A percentile compares a stretch with the other conserved stretches of the same genome.
Evolutionary conservation across 2,329 filamentous ascomycete genomes (phyloP).

Genomic region (Blumeria graminis): DNA sequence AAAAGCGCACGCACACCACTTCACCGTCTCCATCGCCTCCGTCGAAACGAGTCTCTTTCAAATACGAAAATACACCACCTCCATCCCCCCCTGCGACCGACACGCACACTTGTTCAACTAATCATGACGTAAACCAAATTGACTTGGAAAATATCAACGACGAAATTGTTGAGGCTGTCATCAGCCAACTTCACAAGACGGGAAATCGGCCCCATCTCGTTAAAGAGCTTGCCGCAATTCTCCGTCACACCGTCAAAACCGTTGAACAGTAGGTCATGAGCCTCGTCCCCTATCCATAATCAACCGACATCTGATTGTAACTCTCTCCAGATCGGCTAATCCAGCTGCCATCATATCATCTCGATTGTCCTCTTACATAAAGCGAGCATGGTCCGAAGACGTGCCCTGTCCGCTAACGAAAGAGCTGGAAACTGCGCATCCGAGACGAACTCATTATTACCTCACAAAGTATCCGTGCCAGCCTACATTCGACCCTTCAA

Average conservation of each 20-base stretch:
- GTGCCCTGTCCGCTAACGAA: slow-evolving; percentile 76
- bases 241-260: slow-evolving; percentile 47
- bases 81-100: slow-evolving; percentile 37
- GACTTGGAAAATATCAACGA: slow-evolving; percentile 74
- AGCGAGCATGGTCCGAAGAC: slow-evolving; percentile 57
- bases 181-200: slow-evolving; percentile 69
- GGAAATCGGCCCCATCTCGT: slow-evolving; percentile 84
- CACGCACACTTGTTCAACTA: slow-evolving; percentile 7
- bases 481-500: slow-evolving; percentile 44
- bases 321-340: slow-evolving; percentile 54
- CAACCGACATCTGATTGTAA: neutral
- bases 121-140: slow-evolving; percentile 19
- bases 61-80: slow-evolving; percentile 53
- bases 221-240: slow-evolving; percentile 67
- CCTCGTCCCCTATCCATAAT: neutral
- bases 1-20: slow-evolving; percentile 52
- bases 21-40: slow-evolving; percentile 22
- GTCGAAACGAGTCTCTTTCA: slow-evolving; percentile 17
- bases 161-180: slow-evolving; percentile 79
- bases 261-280: slow-evolving; percentile 61
- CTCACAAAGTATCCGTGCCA: slow-evolving; percentile 72
- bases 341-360: slow-evolving; percentile 89
- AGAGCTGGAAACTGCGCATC: slow-evolving; percentile 77
- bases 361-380: slow-evolving; percentile 68
- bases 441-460: slow-evolving; percentile 89